Base-by-base conservation (phyloP, 148 eudicot species). In the Cornus controversa region DNA sequence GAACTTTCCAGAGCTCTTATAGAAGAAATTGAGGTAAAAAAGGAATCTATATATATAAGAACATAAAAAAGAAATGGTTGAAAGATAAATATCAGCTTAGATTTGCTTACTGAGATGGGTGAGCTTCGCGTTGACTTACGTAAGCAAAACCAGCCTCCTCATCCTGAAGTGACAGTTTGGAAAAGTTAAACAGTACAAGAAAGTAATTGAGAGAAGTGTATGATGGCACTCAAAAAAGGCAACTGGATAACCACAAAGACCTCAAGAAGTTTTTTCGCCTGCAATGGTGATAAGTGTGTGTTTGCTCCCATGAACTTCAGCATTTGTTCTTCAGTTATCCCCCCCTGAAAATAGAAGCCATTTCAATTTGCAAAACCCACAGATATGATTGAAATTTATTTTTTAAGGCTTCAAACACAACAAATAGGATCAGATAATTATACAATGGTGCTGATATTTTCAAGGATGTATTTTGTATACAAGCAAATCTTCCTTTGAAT, bases 321-420 rank as follows among this genome's bases (percentile, higher is more conserved):
- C 97, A 95, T 95, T 81, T 95, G 99, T 78, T 93, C 99, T 82
- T 95, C 99, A 42, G 93, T 95, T 75, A 95, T 85, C 71, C 99
- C 99, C 26, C 96, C 99, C 99, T 95, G 85, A 29, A 74, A 50
- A 80, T 23, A 75, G 42, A 63, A 50, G 29, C 26, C 2, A 18
- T 57, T 53, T 54, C 36, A 34, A 36, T 22, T 40, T 10, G 36
- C 27, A 18, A 60, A 9, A 74, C 57, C 57, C 76, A 66, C 70
- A 65, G 47, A 10, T 50, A 16, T 77, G 71, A 22, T 37, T 69
- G 27, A 2, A 20, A 26, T 71, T 50, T 50, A 4, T 34, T 75
- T 75, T n/a, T 22, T 25, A 66, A 57, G 26, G 26, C 45, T 27
- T 50, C 14, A 45, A 40, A 40, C 1, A 40, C 29, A 34, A 65